Evolutionary conservation across 1,284 basidiomycete species (phyloP).

Genomic region (Meira nashicola): DNA sequence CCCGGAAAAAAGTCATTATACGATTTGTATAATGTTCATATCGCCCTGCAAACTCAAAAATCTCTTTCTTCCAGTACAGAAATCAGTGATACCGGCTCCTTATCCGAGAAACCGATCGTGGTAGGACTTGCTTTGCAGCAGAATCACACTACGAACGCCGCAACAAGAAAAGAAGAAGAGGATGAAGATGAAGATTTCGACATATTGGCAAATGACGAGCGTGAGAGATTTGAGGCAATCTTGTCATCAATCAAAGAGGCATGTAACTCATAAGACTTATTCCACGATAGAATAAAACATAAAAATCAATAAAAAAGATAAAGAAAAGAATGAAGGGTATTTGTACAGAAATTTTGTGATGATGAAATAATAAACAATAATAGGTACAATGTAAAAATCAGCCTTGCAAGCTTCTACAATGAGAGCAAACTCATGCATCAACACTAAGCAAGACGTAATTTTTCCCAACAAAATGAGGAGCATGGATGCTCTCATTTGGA

Average conservation of each 20-base stretch:
- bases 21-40: constrained; percentile 75
- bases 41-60: constrained; percentile 56
- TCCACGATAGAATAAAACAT: not conserved
- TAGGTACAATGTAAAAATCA: not conserved
- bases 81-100: constrained; percentile 45
- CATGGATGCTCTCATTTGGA: constrained; percentile 1
- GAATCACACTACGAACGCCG: not conserved
- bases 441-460: constrained; percentile 6
- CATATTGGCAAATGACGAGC: constrained; percentile 61
- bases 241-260: constrained; percentile 64
- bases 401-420: not conserved
- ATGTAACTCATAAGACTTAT: constrained; percentile 21
- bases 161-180: constrained; percentile 17
- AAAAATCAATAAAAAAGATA: not conserved
- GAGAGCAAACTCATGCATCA: not conserved
- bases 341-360: not conserved
- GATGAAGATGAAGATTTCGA: constrained; percentile 48
- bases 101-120: constrained; percentile 19
- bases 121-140: constrained; percentile 24
- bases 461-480: not conserved
- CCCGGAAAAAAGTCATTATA: constrained; percentile 67
- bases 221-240: constrained; percentile 62
- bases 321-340: not conserved
- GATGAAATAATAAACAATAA: constrained; percentile 1
- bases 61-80: constrained; percentile 46